A percentile compares a stretch with the other conserved stretches of the same genome.
phyloP scores from a whole-genome alignment of 2,329 filamentous ascomycete genomes.

The Colletotrichum spaethianum region DNA sequence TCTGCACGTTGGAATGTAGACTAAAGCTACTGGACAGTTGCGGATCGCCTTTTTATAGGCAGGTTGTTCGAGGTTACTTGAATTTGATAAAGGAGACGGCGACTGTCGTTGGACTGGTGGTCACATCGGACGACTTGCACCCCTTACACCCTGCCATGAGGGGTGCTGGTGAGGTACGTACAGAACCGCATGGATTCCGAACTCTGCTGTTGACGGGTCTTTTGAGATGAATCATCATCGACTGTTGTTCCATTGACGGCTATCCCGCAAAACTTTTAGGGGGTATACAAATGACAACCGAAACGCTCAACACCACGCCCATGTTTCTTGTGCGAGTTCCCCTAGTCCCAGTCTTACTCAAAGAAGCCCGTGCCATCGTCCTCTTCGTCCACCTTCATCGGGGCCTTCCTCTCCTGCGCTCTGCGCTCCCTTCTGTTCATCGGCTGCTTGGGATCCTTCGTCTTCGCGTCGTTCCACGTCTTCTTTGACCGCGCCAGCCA shows the following conservation, averaged over 20 bases:
- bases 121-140: neutral
- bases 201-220: neutral
- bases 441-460: slow-evolving; percentile 43
- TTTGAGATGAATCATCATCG: neutral
- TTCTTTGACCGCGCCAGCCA: slow-evolving; percentile 27
- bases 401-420: slow-evolving; percentile 49
- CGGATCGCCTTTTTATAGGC: neutral
- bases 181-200: neutral
- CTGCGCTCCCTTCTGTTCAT: slow-evolving; percentile 39
- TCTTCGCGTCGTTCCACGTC: slow-evolving; percentile 21
- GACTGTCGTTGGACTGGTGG: neutral
- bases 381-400: slow-evolving; percentile 56
- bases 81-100: neutral
- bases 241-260: slow-evolving; percentile 19
- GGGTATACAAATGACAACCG: slow-evolving; percentile 36
- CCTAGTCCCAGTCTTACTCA: slow-evolving; percentile 52
- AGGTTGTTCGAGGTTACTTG: neutral
- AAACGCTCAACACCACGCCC: slow-evolving; percentile 31
- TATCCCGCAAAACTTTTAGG: slow-evolving; percentile 27
- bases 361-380: slow-evolving; percentile 73
- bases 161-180: neutral
- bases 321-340: neutral
- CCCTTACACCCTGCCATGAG: neutral
- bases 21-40: neutral
- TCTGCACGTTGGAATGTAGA: neutral